Evolutionary conservation across 2,329 filamentous ascomycete species (phyloP).

Genomic region (Monosporascus sp.): DNA sequence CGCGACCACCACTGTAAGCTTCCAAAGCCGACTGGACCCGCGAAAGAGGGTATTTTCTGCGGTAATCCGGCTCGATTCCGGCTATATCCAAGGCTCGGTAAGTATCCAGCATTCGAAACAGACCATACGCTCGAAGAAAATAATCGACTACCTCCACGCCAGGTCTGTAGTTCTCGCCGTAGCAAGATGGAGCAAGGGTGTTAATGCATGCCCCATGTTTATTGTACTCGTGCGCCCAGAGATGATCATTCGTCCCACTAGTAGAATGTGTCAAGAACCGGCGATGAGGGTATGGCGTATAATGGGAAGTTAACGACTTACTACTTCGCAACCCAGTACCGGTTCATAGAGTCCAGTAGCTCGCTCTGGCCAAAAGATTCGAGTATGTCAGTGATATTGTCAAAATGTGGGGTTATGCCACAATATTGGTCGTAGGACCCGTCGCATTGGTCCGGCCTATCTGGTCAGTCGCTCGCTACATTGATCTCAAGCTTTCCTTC

Average conservation of each 20-base stretch:
- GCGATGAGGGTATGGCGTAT: not conserved
- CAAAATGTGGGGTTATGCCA: slow-evolving; percentile 35
- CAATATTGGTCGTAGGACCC: slow-evolving; percentile 39
- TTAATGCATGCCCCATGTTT: slow-evolving; percentile 71
- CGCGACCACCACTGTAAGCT: slow-evolving; percentile 37
- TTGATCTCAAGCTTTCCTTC: not conserved
- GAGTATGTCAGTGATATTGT: slow-evolving; percentile 38
- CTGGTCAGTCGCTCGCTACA: not conserved
- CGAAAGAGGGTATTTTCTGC: slow-evolving; percentile 36
- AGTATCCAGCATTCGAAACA: slow-evolving; percentile 39
- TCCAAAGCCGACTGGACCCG: slow-evolving; percentile 38
- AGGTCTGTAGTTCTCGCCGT: slow-evolving; percentile 44
- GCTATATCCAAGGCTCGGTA: slow-evolving; percentile 32
- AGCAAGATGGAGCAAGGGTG: slow-evolving; percentile 61
- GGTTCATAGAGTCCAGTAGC: slow-evolving; percentile 35
- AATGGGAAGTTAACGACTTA: slow-evolving; percentile 17
- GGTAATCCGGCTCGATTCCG: slow-evolving; percentile 31
- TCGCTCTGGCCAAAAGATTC: slow-evolving; percentile 33
- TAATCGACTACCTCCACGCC: slow-evolving; percentile 42
- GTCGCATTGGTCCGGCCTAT: slow-evolving; percentile 40
- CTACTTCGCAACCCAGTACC: slow-evolving; percentile 38
- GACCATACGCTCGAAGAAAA: slow-evolving; percentile 35
- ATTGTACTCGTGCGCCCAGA: slow-evolving; percentile 69
- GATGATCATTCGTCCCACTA: slow-evolving; percentile 34
- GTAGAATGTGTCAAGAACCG: not conserved